Conservation (phyloP, 1,139 yeast genomes). For the Sugiyamaella paludigena region DNA sequence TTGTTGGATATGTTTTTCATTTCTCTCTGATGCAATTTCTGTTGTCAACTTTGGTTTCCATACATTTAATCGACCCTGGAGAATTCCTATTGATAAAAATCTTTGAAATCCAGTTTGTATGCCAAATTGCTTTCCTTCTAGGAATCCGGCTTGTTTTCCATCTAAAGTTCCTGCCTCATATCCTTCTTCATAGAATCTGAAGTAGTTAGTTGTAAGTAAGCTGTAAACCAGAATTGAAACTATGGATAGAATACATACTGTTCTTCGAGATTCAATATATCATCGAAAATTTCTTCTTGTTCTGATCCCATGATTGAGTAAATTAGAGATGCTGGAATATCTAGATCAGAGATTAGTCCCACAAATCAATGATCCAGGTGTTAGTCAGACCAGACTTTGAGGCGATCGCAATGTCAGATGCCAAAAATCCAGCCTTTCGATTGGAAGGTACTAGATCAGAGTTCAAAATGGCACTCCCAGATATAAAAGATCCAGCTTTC, state of each 20-base stretch:
- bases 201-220: neutral
- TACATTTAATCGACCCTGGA: slow-evolving; percentile 51
- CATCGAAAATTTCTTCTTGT: slow-evolving; percentile 41
- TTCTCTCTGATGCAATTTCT: slow-evolving; percentile 2
- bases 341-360: neutral
- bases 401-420: no score
- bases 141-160: slow-evolving; percentile 53
- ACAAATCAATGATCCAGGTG: no score
- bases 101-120: slow-evolving; percentile 77
- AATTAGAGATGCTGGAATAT: neutral
- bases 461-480: neutral
- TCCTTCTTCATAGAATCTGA: slow-evolving; percentile 59
- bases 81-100: slow-evolving; percentile 60
- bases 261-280: slow-evolving; percentile 52
- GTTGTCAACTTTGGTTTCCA: slow-evolving; percentile 30
- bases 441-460: no score
- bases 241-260: slow-evolving; percentile 31
- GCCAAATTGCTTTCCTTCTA: slow-evolving; percentile 77
- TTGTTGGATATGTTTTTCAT: slow-evolving; percentile 22
- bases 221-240: neutral
- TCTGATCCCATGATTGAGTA: neutral
- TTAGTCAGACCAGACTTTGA: no score
- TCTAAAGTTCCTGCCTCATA: slow-evolving; percentile 48
- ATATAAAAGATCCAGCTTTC: no score
- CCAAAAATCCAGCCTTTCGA: no score